phyloP scores from a whole-genome alignment of 2,329 filamentous ascomycete species.

The Celoporthe dispersa region DNA sequence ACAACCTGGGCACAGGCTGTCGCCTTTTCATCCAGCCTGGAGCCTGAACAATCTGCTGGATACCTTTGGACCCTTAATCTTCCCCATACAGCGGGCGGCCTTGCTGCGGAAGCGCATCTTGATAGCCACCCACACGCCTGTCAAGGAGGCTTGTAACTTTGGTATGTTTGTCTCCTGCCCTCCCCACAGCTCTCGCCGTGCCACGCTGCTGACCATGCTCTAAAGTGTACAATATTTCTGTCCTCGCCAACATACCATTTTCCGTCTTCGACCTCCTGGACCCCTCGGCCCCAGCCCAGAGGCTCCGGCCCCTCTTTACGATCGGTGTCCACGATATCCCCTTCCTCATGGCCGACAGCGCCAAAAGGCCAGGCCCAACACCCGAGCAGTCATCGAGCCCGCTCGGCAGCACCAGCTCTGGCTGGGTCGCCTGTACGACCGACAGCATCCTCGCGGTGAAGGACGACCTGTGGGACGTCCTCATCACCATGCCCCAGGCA shows the following conservation, averaged over 20 bases:
- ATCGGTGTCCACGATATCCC: constrained; percentile 93
- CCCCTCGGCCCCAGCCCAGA: constrained; percentile 61
- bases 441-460: constrained; percentile 92
- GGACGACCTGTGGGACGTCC: constrained; percentile 82
- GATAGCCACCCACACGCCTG: constrained; percentile 83
- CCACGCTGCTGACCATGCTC: constrained; percentile 33
- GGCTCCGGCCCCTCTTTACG: constrained; percentile 84
- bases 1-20: constrained; percentile 67
- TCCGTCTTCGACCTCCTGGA: constrained; percentile 73
- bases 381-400: constrained; percentile 29
- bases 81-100: constrained; percentile 86
- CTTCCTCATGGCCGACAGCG: constrained; percentile 67
- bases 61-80: constrained; percentile 87
- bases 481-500: constrained; percentile 77
- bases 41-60: constrained; percentile 79
- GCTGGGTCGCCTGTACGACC: constrained; percentile 95
- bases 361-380: constrained; percentile 41
- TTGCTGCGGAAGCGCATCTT: constrained; percentile 86
- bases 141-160: constrained; percentile 85
- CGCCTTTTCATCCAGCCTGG: constrained; percentile 82
- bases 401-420: constrained; percentile 57
- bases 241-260: constrained; percentile 85
- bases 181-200: background rate
- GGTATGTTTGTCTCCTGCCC: constrained; percentile 56
- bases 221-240: constrained; percentile 87